Base-by-base conservation (phyloP, 148 eudicot genomes). In the Camellia granthamiana region DNA sequence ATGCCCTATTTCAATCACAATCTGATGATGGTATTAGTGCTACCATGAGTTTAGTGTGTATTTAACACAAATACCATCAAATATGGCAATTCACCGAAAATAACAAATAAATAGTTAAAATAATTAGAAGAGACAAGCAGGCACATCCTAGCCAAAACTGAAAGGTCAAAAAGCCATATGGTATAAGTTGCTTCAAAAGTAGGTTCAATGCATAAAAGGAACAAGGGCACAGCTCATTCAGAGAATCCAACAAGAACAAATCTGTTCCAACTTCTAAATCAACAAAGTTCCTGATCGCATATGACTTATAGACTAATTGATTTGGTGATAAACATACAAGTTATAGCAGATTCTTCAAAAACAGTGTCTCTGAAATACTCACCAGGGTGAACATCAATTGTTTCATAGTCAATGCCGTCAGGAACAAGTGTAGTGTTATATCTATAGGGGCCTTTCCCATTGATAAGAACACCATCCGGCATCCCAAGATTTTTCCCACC, bases 391-490 rank as follows among this genome's bases (percentile, higher is more conserved):
- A 96, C 99, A 74, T 92, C 78, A 76, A 96, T 80, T 79, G 94
- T 92, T 83, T 91, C 93, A 74, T 86, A 88, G 79, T 96, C 98
- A 83, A 96, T 96, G 76, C 97, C 98, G 83, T 87, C 98, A 60
- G 98, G 89, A 43, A 96, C 99, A 84, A 95, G 92, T 13, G 93
- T 86, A 79, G 88, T 86, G 81, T 96, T 96, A 55, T 96, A 96
- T 87, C 88, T 82, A 72, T 87, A 96, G 38, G 99, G 99, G 43
- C 99, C 99, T 88, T 92, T 97, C 70, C 99, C 99, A 80, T 97
- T 97, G 16, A 97, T 94, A 72, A 96, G 86, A 79, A 96, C 99
- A 76, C 99, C 99, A 81, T 96, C 94, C 3, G 98, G 98, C 98
- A 91, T 96, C 80, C 99, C 97, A 19, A 96, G 97, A 73, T 89